Evolutionary conservation across 352 stramenopile species (phyloP), one percentile per base, ranked within the genome.

Genomic region (Phytophthora pseudosyringae): DNA sequence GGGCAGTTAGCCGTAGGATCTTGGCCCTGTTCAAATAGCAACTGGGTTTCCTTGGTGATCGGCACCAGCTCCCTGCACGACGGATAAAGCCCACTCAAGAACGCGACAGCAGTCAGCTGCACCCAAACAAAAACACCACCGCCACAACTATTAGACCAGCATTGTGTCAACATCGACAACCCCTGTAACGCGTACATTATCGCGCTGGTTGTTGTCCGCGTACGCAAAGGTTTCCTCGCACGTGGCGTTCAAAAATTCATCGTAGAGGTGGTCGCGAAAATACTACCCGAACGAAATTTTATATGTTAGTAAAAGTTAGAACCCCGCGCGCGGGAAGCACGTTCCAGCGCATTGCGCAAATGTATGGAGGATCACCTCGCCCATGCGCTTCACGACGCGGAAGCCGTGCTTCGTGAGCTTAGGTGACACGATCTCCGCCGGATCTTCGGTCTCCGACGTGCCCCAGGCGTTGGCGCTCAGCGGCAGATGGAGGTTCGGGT

Each of bases 391-490:
- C 3, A 93, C 62, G 21, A 90, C 69, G 21, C 72, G 58, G 52
- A 79, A 88, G 46, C 84, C 84, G 71, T 93, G 84, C 49, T 86
- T 87, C 8, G 84, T 93, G 61, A 93, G 76, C 57, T 93, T 93
- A n/a, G 84, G 84, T 6, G 81, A 85, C 54, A 93, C 84, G 55
- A 77, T 63, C 60, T 91, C 82, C 3, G 39, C 64, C 40, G 78
- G 78, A 58, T 93, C 81, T 57, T 90, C 78, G 8, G 64, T 79
- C 66, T 91, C 78, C 2, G 76, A 88, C 13, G 84, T 93, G 21
- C 84, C 84, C 84, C 84, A 93, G 5, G 74, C 77, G 9, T 73
- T 74, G 11, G 74, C 84, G 16, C 61, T 72, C 12, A 91, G 60
- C 29, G 82, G 80, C 9, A 93, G 70, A 44, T 81, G 28, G 28